Conservation (phyloP, 768 basidiomycete genomes). For the Rubroboletus satanas region DNA sequence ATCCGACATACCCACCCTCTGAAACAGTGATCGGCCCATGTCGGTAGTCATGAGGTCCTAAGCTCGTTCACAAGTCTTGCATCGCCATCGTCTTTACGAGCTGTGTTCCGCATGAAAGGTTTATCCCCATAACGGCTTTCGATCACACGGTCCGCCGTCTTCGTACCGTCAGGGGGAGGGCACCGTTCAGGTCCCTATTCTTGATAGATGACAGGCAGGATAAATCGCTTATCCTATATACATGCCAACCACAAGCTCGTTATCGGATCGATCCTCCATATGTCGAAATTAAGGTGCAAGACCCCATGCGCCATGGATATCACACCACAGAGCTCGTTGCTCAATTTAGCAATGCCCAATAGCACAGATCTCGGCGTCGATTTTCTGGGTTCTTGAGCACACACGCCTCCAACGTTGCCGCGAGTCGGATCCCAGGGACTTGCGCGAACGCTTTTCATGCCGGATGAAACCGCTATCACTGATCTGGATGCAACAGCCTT, state of each 20-base stretch:
- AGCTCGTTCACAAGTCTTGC: neutral
- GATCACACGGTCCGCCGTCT: neutral
- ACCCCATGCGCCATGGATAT: neutral
- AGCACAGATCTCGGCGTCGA: neutral
- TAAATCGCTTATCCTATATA: constrained; percentile 1
- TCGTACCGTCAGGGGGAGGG: neutral
- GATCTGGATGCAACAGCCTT: constrained; percentile 32
- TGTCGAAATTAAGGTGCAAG: neutral
- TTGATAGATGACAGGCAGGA: neutral
- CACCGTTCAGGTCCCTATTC: neutral
- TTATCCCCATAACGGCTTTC: neutral
- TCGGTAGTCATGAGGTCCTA: neutral
- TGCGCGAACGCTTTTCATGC: constrained; percentile 17
- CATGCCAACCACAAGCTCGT: neutral
- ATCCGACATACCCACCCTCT: constrained; percentile 2
- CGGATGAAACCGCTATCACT: constrained; percentile 28
- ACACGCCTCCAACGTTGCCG: constrained; percentile 16
- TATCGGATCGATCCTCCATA: neutral
- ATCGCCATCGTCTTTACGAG: neutral
- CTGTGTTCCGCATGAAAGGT: neutral
- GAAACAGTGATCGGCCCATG: neutral
- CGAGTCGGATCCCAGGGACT: constrained; percentile 13
- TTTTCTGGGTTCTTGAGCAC: neutral
- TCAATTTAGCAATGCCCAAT: neutral
- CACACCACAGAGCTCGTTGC: neutral